Evolutionary conservation across 2,329 filamentous ascomycete genomes (phyloP), one percentile per base, ranked within the genome.

Genomic region (Byssothecium circinans): DNA sequence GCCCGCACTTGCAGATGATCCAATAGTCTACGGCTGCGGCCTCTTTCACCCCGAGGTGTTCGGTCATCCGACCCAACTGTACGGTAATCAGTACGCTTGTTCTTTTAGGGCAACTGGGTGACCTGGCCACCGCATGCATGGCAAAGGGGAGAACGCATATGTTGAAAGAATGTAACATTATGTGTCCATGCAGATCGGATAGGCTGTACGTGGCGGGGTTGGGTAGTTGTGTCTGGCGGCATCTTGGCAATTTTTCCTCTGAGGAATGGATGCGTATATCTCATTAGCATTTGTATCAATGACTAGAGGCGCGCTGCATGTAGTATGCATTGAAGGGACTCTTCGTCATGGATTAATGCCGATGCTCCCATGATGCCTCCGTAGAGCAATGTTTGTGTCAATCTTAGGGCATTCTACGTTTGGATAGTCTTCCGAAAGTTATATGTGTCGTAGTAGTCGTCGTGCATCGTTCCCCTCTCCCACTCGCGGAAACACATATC

Each of bases 251-350:
- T 65, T 48, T 8, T 53, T 62, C 53, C 64, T 69, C 38, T 70
- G 69, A 6, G 67, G 64, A 3, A 62, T 60, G 8, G 60, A 55
- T 14, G 65, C 65, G 37, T 62, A 67, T 11, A 71, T 64, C n/a
- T 72, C 63, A 14, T 43, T 41, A 1, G 62, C 55, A 43, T 67
- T 50, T 1, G 40, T 17, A 2, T 56, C 50, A 25, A 69, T 64
- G 5, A 50, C 57, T 11, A 47, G 19, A 8, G n/a, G n/a, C n/a
- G n/a, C n/a, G 42, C 43, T 10, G 62, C 56, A 6, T 37, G 47
- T 22, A 43, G 2, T 17, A 32, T 32, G 30, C 45, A 27, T 22
- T 20, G 15, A 8, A 36, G 19, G 30, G 27, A 45, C 2, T 45
- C 40, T 36, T 38, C 20, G 18, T 48, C 45, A 4, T 41, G n/a